Conservation (phyloP, 176 grass and related monocot genomes). For the Aechmea fasciata region DNA sequence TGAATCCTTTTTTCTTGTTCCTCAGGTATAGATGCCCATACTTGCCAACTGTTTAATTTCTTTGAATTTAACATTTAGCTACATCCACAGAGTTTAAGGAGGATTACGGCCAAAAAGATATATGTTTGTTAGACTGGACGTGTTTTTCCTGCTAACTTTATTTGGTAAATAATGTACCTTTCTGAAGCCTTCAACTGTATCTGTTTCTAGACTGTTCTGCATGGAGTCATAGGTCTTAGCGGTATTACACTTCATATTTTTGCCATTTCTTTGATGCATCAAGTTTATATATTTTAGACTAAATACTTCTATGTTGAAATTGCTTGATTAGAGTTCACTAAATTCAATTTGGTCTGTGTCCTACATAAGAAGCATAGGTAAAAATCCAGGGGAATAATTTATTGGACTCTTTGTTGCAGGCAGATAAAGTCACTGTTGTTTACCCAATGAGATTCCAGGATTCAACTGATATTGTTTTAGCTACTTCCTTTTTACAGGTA, state of each 20-base stretch:
- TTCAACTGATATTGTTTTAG: constrained; percentile 86
- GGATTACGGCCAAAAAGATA: too few species aligned
- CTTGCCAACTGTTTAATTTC: not conserved
- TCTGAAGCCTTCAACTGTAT: not conserved
- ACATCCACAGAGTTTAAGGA: too few species aligned
- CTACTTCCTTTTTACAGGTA: constrained; percentile 97
- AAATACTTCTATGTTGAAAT: not conserved
- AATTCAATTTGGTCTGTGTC: not conserved
- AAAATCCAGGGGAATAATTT: constrained; percentile 6
- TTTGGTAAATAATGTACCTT: too few species aligned
- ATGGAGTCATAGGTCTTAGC: not conserved
- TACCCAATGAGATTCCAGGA: constrained; percentile 99
- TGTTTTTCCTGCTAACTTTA: too few species aligned
- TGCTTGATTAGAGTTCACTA: not conserved
- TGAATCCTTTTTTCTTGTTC: constrained; percentile 87
- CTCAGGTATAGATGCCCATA: constrained; percentile 48
- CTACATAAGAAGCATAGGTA: not conserved
- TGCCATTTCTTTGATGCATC: not conserved
- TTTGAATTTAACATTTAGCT: not conserved
- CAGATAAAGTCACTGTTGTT: constrained; percentile 71
- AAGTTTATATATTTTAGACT: not conserved
- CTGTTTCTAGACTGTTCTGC: not conserved
- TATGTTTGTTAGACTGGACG: too few species aligned
- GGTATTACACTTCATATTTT: not conserved
- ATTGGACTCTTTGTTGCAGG: constrained; percentile 31